Evolutionary conservation across 2,329 filamentous ascomycete genomes (phyloP), one percentile per base, ranked within the genome.

Genomic region (Phialemonium atrogriseum): DNA sequence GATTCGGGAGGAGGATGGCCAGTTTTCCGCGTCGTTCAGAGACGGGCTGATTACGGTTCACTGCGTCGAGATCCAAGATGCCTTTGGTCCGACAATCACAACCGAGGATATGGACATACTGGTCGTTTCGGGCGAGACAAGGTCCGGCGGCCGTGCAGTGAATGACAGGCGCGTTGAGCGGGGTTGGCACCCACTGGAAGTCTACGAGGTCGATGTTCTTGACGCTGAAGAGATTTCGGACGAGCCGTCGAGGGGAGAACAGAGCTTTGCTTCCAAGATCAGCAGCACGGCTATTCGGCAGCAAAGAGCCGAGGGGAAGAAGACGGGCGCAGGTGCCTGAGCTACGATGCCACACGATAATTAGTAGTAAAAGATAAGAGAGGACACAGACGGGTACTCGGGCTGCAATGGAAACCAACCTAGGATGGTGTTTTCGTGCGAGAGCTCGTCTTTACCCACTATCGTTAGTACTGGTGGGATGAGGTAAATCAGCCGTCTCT

Each of bases 201-300:
- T 93, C 1, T 94, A 86, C 47, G 88, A 94, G 52, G 85, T 96
- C 17, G 84, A 91, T 47, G 85, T 96, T 10, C 68, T 98, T 11
- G 82, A 89, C 55, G 71, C 77, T 3, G 66, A 71, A 23, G 73
- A 76, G 32, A 61, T 66, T 25, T 57, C 63, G n/a, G 43, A 40
- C 5, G 35, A 33, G 10, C 12, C 34, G 3, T 55, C 45, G n/a
- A 60, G 57, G 41, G 62, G 52, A 10, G 71, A n/a, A n/a, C n/a
- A 77, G 35, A 68, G 72, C 42, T 94, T 93, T 56, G 74, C 79
- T 16, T 71, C 73, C 39, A 96, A 95, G 61, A 84, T 95, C 45
- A 94, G 87, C 64, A 95, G 88, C 58, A 93, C 88, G 1, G 82
- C 82, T 36, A 94, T 94, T 44, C 67, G 81, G 32, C 60, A 63